These are phyloP conservation scores for Cicer chorassanicum DNA, from an alignment of 306 rosid species.

Conservation along the genomic window DNA sequence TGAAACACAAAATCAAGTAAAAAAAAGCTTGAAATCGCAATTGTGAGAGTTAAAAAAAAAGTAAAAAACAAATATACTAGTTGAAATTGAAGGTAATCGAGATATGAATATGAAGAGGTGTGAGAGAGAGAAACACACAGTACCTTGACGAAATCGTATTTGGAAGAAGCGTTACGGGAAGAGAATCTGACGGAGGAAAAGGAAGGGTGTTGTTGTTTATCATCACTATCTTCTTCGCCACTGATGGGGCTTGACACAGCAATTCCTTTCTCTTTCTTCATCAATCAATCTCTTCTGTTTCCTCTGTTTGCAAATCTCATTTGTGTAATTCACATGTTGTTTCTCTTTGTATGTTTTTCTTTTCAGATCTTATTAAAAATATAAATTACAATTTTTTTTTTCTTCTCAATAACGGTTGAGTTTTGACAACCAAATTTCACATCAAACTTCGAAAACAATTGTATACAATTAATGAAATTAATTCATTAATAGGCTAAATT, in stretches of 20 bases:
- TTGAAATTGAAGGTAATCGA: not conserved
- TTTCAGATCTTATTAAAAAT: too few relatives aligned
- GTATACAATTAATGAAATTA: too few relatives aligned
- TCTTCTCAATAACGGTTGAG: too few relatives aligned
- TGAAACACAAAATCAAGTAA: not conserved
- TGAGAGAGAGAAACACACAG: too few relatives aligned
- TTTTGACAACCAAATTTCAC: too few relatives aligned
- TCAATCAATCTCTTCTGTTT: not conserved
- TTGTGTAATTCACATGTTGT: not conserved
- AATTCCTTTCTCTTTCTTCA: conserved; percentile 49
- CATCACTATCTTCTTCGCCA: conserved; percentile 58
- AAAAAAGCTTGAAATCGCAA: not conserved
- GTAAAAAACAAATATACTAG: not conserved
- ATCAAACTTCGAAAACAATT: too few relatives aligned
- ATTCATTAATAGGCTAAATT: too few relatives aligned
- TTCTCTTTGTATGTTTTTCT: too few relatives aligned
- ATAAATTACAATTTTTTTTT: too few relatives aligned
- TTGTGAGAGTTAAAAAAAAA: not conserved
- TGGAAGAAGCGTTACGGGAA: conserved; percentile 86
- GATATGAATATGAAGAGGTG: not conserved
- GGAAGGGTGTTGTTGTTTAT: conserved; percentile 45
- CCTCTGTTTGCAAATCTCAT: not conserved
- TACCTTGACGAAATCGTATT: conserved; percentile 93
- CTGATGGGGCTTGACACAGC: conserved; percentile 44
- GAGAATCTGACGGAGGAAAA: conserved; percentile 62